Evolutionary conservation across 108 stramenopile genomes (phyloP), one percentile per base, ranked within the genome.

Genomic region (Discostella stelligeroides): DNA sequence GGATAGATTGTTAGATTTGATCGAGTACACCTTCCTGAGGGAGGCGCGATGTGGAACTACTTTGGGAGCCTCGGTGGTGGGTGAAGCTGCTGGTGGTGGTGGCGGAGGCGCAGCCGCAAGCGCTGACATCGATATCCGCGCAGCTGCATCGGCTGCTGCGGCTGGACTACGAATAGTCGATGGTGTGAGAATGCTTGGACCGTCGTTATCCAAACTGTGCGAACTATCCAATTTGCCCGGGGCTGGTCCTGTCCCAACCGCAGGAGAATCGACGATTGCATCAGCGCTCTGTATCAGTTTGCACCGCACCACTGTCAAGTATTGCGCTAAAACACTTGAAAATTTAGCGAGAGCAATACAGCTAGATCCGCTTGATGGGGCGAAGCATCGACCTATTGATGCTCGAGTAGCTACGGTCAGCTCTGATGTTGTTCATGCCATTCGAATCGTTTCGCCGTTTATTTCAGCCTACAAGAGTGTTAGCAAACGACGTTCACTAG

Each of bases 251-350:
- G 10, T 63, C 38, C 11, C 50, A 6, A 17, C 34, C 13, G 48
- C 3, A 43, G 57, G 42, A 60, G 68, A 68, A 29, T 38, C 76
- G 18, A 88, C 86, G 39, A 68, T 94, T 43, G 92, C 92, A 7
- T 82, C 92, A 11, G 85, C 82, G 29, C 68, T 94, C 21, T 91
- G 92, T 63, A 94, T 94, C 62, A 89, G 87, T 45, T 84, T 94
- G 72, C 92, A 94, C 64, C 84, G 92, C 30, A 88, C 90, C 10
- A 94, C 92, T 9, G 92, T 94, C 43, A 94, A 94, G 72, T 90
- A 94, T 63, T 67, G 84, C 34, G 88, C 90, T 10, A 82, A 86
- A 23, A 91, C 92, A 12, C 71, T 94, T 42, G 92, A 94, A 60
- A 94, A 91, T 66, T 70, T 94, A 43, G 92, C 88, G 38, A 88